These are phyloP conservation scores for Ilex aquifolium DNA, from an alignment of 257 asterid species.

Conservation along the genomic window DNA sequence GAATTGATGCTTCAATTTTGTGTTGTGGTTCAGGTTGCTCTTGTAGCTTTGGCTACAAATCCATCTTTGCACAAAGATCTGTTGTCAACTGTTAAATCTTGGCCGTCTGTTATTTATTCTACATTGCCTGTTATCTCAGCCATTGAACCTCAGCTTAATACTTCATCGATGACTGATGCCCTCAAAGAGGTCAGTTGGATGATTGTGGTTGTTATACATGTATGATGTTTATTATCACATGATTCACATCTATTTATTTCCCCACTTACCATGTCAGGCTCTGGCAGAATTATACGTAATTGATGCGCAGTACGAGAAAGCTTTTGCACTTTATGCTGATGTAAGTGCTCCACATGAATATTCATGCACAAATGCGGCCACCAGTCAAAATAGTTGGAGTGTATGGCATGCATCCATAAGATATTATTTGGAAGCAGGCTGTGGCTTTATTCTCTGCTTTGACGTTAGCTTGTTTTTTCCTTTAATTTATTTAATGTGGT, in stretches of 20 bases:
- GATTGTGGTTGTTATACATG: slow-evolving; percentile 8
- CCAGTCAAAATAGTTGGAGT: background rate
- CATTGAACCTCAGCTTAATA: slow-evolving; percentile 86
- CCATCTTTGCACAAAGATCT: slow-evolving; percentile 90
- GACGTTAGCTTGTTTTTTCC: slow-evolving; percentile 13
- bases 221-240: slow-evolving; percentile 1
- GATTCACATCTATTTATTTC: slow-evolving; percentile 15
- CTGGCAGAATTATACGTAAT: slow-evolving; percentile 83
- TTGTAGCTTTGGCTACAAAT: slow-evolving; percentile 89
- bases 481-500: slow-evolving; percentile 6
- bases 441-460: slow-evolving; percentile 10
- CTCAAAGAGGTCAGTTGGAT: slow-evolving; percentile 69
- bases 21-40: slow-evolving; percentile 65
- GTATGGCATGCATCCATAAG: background rate
- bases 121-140: slow-evolving; percentile 80
- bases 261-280: slow-evolving; percentile 46
- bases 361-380: slow-evolving; percentile 10
- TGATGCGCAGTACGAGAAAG: slow-evolving; percentile 88
- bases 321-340: slow-evolving; percentile 87
- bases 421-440: background rate
- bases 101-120: slow-evolving; percentile 87
- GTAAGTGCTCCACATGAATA: slow-evolving; percentile 41
- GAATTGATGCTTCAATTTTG: slow-evolving; percentile 14
- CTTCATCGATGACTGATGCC: slow-evolving; percentile 74
- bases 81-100: slow-evolving; percentile 70